Evolutionary conservation across 1,284 basidiomycete species (phyloP).

Genomic region (Cryptococcus deneoformans): DNA sequence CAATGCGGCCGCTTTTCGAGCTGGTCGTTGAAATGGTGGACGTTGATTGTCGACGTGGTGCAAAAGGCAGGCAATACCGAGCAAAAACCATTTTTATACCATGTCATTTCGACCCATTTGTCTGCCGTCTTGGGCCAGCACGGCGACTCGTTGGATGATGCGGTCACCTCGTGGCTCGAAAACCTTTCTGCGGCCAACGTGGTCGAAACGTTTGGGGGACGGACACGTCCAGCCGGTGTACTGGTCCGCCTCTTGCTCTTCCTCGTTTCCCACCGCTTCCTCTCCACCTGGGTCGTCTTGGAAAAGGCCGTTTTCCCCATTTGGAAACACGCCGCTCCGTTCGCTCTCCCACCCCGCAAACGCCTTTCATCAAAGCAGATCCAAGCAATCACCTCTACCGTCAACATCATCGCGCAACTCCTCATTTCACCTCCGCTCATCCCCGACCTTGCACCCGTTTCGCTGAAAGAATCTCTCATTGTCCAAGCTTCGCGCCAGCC

Average conservation of each 20-base stretch:
- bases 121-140: conserved; percentile 22
- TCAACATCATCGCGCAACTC: conserved; percentile 36
- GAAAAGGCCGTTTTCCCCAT: conserved; percentile 31
- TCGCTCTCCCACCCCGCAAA: conserved; percentile 19
- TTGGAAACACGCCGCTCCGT: conserved; percentile 32
- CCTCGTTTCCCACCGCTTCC: conserved; percentile 27
- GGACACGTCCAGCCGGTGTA: conserved; percentile 6
- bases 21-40: conserved; percentile 38
- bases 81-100: conserved; percentile 12
- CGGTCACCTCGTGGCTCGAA: conserved; percentile 25
- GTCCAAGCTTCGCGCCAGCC: conserved; percentile 34
- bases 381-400: conserved; percentile 25
- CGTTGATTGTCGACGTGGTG: conserved; percentile 23
- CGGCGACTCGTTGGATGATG: conserved; percentile 16
- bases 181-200: conserved; percentile 8
- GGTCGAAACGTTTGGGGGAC: conserved; percentile 24
- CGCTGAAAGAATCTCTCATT: conserved; percentile 34
- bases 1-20: conserved; percentile 31
- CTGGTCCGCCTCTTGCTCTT: conserved; percentile 27
- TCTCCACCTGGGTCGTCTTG: conserved; percentile 28
- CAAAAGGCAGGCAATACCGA: conserved; percentile 12
- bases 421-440: conserved; percentile 31
- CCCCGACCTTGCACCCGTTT: conserved; percentile 30
- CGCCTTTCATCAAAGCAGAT: conserved; percentile 28
- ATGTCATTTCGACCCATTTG: conserved; percentile 22